A percentile compares a stretch with the other conserved stretches of the same genome.
Evolutionary conservation across 306 rosid genomes (phyloP).

Genomic region (Gleditsia sinensis): DNA sequence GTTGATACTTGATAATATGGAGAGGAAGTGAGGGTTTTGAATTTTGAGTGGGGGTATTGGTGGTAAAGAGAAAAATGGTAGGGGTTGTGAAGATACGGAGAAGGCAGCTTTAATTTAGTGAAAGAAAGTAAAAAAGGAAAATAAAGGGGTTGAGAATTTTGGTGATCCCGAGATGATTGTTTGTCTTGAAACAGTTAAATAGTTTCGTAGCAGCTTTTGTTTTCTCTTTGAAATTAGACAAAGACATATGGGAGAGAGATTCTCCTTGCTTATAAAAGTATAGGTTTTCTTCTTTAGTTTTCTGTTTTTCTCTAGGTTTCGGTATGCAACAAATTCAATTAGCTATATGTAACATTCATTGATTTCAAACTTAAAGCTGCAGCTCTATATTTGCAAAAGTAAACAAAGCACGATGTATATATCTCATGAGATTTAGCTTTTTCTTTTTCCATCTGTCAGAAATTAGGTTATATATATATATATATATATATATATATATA

Average conservation of each 20-base stretch:
- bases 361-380: neutral
- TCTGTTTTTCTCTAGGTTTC: neutral
- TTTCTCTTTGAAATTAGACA: slow-evolving; percentile 34
- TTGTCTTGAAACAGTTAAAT: slow-evolving; percentile 37
- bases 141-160: slow-evolving; percentile 40
- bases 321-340: neutral
- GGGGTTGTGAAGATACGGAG: slow-evolving; percentile 34
- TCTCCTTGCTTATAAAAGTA: neutral
- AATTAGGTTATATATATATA: neutral
- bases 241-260: slow-evolving; percentile 32
- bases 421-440: neutral
- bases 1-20: too few species aligned
- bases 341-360: neutral
- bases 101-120: slow-evolving; percentile 77
- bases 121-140: slow-evolving; percentile 57
- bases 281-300: neutral
- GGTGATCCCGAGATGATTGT: slow-evolving; percentile 80
- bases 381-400: neutral
- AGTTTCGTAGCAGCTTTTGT: slow-evolving; percentile 44
- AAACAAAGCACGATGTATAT: neutral
- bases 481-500: too few species aligned
- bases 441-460: neutral
- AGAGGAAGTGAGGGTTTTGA: slow-evolving; percentile 9
- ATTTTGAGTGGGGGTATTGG: slow-evolving; percentile 39
- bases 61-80: slow-evolving; percentile 44